phyloP scores from a whole-genome alignment of 768 basidiomycete genomes.

The Pilatotrama ljubarskyi region DNA sequence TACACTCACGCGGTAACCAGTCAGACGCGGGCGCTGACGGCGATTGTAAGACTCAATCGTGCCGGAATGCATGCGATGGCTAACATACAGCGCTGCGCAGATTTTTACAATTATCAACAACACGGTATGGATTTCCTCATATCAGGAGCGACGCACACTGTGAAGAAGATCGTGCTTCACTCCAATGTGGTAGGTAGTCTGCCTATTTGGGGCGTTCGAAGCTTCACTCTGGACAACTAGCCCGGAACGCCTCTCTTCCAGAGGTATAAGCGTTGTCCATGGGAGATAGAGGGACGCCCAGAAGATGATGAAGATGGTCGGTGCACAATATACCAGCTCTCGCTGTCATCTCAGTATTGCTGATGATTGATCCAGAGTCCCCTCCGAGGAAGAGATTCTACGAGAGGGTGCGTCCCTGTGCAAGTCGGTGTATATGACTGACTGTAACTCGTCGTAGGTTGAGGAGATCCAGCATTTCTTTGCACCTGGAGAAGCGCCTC shows the following conservation, averaged over 20 bases:
- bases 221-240: constrained; percentile 39
- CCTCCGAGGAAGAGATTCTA: constrained; percentile 74
- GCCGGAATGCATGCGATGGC: not conserved
- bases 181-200: constrained; percentile 73
- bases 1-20: constrained; percentile 55
- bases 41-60: constrained; percentile 43
- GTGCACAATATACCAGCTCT: not conserved
- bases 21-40: constrained; percentile 51
- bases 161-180: constrained; percentile 85
- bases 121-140: constrained; percentile 88
- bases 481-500: constrained; percentile 69
- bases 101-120: constrained; percentile 94
- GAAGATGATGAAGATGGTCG: constrained; percentile 84
- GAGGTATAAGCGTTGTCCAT: constrained; percentile 87
- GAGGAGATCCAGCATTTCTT: constrained; percentile 80
- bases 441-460: constrained; percentile 44
- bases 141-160: constrained; percentile 65
- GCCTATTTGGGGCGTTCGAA: too few species aligned
- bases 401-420: constrained; percentile 52
- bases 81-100: constrained; percentile 37
- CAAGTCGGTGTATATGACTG: not conserved
- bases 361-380: constrained; percentile 48
- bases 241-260: constrained; percentile 90
- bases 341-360: not conserved
- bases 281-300: constrained; percentile 79